phyloP scores from a whole-genome alignment of 208 protist genomes.

The Acanthamoeba healyi region DNA sequence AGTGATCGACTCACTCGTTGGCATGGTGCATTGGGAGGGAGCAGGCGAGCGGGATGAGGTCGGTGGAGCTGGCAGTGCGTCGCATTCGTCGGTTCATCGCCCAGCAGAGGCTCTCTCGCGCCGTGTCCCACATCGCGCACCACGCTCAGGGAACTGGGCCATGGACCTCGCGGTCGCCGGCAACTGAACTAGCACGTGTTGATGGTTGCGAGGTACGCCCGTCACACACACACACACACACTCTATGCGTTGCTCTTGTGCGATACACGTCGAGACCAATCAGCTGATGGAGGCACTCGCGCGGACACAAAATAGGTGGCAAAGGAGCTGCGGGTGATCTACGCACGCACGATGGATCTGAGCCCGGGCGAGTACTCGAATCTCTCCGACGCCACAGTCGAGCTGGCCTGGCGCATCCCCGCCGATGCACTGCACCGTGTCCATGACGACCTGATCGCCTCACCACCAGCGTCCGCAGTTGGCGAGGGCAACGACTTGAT shows the following conservation, averaged over 20 bases:
- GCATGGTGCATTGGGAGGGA: too few species aligned
- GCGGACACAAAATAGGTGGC: not conserved
- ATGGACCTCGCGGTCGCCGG: not conserved
- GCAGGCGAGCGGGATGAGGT: too few species aligned
- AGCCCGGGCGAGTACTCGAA: not conserved
- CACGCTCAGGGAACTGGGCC: not conserved
- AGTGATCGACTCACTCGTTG: too few species aligned
- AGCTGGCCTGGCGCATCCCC: not conserved
- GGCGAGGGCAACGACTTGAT: too few species aligned
- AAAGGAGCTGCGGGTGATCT: not conserved
- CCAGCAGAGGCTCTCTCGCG: not conserved
- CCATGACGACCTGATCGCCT: not conserved
- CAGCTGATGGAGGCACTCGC: too few species aligned
- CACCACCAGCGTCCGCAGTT: too few species aligned
- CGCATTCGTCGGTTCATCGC: not conserved
- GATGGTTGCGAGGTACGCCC: not conserved
- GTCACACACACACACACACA: too few species aligned
- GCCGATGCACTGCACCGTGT: not conserved
- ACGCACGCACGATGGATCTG: not conserved
- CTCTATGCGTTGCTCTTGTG: too few species aligned
- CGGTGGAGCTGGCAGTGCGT: not conserved
- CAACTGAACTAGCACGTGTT: not conserved
- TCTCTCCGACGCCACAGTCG: not conserved
- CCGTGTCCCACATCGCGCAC: not conserved
- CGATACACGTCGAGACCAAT: too few species aligned